These are phyloP conservation scores for Gossypium raimondii DNA, from an alignment of 345 rosid genomes.

Conservation along the genomic window DNA sequence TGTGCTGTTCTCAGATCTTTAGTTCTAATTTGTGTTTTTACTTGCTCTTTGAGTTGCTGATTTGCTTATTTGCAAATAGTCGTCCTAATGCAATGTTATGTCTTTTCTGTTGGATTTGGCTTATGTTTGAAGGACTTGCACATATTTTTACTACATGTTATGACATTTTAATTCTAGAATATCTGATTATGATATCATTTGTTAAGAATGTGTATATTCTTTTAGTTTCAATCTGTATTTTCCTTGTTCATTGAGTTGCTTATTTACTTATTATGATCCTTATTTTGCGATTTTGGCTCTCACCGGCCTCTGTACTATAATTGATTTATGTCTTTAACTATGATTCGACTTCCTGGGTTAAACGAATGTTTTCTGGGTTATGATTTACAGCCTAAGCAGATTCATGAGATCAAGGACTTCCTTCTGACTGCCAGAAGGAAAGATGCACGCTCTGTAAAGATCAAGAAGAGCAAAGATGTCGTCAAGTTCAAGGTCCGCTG, in stretches of 20 bases:
- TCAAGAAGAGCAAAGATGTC: constrained; percentile 75
- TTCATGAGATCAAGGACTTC: constrained; percentile 93
- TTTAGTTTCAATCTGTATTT: no score
- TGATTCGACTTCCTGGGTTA: not conserved
- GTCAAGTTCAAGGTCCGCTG: constrained; percentile 96
- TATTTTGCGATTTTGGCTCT: no score
- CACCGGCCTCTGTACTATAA: no score
- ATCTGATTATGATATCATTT: not conserved
- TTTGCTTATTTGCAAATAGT: not conserved
- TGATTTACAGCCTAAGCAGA: constrained; percentile 74
- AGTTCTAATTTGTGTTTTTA: not conserved
- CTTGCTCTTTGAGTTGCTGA: not conserved
- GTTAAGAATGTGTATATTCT: not conserved
- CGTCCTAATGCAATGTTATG: not conserved
- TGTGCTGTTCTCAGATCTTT: not conserved
- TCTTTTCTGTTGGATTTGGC: no score
- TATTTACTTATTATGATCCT: no score
- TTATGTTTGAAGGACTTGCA: no score
- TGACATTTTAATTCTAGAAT: not conserved
- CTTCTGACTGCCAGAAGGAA: constrained; percentile 95
- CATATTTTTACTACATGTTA: no score
- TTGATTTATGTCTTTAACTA: no score
- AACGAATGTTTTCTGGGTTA: not conserved
- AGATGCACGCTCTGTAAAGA: constrained; percentile 86
- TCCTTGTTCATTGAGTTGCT: no score